These are phyloP conservation scores for Friedmanniomyces endolithicus DNA, from an alignment of 495 filamentous ascomycete genomes.

Conservation along the genomic window DNA sequence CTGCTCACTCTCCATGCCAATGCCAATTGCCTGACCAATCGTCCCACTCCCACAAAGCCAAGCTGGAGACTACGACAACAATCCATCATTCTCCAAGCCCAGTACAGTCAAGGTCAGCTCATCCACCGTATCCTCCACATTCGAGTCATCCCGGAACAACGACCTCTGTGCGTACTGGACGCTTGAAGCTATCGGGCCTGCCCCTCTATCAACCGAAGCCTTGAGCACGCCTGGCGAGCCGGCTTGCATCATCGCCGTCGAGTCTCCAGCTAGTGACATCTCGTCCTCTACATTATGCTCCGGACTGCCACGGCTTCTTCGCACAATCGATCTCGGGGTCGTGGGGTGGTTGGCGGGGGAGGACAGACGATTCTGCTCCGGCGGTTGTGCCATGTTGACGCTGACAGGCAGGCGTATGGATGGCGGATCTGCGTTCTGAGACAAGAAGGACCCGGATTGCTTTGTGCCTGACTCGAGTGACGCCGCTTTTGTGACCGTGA, in stretches of 20 bases:
- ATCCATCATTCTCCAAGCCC: neutral
- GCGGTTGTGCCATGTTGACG: neutral
- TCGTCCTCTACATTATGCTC: neutral
- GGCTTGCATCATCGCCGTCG: neutral
- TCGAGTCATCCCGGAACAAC: slow-evolving; percentile 4
- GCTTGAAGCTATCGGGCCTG: neutral
- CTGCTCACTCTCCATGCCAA: too few relatives aligned
- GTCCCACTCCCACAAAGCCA: too few relatives aligned
- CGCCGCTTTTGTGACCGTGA: neutral
- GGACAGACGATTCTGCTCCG: neutral
- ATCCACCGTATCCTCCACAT: slow-evolving; percentile 4
- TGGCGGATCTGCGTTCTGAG: neutral
- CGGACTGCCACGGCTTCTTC: neutral
- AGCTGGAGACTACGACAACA: neutral
- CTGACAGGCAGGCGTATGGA: neutral
- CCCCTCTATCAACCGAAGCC: neutral
- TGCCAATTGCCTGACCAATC: too few relatives aligned
- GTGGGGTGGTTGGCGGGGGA: neutral
- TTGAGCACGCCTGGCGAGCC: neutral
- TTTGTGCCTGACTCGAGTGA: neutral
- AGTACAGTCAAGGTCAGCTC: slow-evolving; percentile 9
- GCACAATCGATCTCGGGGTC: slow-evolving; percentile 1
- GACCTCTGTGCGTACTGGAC: neutral
- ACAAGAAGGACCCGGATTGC: neutral
- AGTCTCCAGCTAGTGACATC: neutral